phyloP scores from a whole-genome alignment of 2,329 filamentous ascomycete genomes.

The Penicillium sp. region DNA sequence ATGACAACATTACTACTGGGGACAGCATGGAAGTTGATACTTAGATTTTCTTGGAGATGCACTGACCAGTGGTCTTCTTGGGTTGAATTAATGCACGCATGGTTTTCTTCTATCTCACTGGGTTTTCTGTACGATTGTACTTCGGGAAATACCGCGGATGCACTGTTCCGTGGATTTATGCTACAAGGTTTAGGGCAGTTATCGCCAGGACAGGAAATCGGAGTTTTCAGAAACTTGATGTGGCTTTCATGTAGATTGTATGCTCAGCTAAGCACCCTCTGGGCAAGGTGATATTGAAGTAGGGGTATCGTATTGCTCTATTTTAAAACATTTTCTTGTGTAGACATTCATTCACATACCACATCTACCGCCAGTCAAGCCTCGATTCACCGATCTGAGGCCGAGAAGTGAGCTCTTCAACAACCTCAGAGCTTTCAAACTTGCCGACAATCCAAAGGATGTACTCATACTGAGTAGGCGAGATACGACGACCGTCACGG shows the following conservation, averaged over 20 bases:
- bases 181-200: slow-evolving; percentile 1
- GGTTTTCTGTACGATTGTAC: slow-evolving; percentile 7
- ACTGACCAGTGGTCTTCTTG: slow-evolving; percentile 13
- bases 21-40: slow-evolving; percentile 66
- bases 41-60: slow-evolving; percentile 21
- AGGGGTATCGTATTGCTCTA: slow-evolving; percentile 16
- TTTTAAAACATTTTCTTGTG: slow-evolving; percentile 2
- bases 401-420: slow-evolving; percentile 26
- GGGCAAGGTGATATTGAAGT: background rate
- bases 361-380: background rate
- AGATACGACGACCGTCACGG: slow-evolving; percentile 34
- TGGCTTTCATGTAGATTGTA: background rate
- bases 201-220: background rate
- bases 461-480: slow-evolving; percentile 39
- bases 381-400: slow-evolving; percentile 17
- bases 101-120: slow-evolving; percentile 9
- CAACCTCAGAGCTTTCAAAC: slow-evolving; percentile 45
- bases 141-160: background rate
- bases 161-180: slow-evolving; percentile 4
- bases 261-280: background rate
- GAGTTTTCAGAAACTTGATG: background rate
- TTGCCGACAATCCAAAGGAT: slow-evolving; percentile 44
- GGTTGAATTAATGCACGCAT: slow-evolving; percentile 18
- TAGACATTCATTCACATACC: background rate
- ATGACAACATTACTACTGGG: slow-evolving; percentile 58